Conservation (phyloP, 192 early-diverging fungal species). For the Backusella australiensis region DNA sequence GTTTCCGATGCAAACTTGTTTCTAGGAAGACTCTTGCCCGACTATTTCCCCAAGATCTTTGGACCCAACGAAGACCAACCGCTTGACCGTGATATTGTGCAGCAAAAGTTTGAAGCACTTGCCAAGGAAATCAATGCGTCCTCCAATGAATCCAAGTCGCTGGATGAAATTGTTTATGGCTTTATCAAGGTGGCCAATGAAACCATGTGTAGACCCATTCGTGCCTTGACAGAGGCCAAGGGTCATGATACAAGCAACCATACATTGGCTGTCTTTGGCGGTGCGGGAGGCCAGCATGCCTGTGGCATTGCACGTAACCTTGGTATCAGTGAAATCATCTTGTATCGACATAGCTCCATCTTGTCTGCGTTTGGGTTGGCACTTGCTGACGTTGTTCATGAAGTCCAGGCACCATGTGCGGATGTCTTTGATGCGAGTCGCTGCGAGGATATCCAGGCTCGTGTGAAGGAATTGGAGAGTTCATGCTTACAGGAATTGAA, state of each 20-base stretch:
- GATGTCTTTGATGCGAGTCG: constrained; percentile 38
- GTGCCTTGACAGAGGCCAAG: constrained; percentile 88
- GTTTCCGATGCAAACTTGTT: constrained; percentile 95
- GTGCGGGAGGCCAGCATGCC: constrained; percentile 95
- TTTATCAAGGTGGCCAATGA: constrained; percentile 97
- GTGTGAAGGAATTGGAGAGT: constrained; percentile 46
- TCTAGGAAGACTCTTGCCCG: constrained; percentile 79
- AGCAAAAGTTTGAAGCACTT: constrained; percentile 62
- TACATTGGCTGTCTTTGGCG: constrained; percentile 89
- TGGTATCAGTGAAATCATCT: constrained; percentile 81
- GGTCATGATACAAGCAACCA: constrained; percentile 87
- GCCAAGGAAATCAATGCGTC: constrained; percentile 62
- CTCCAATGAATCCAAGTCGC: constrained; percentile 54
- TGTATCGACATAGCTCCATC: constrained; percentile 88
- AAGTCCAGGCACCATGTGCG: constrained; percentile 81
- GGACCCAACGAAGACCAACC: constrained; percentile 80
- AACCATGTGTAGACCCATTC: constrained; percentile 93
- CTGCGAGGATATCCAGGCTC: constrained; percentile 39
- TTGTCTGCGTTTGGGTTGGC: constrained; percentile 92
- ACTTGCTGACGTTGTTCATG: constrained; percentile 90
- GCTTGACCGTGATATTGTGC: constrained; percentile 67
- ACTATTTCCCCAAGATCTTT: constrained; percentile 95
- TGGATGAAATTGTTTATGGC: constrained; percentile 91
- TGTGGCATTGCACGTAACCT: constrained; percentile 88
- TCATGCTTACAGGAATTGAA: constrained; percentile 52